Evolutionary conservation across 1,284 basidiomycete genomes (phyloP), one percentile per base, ranked within the genome.

Genomic region (Sporisorium scitamineum): DNA sequence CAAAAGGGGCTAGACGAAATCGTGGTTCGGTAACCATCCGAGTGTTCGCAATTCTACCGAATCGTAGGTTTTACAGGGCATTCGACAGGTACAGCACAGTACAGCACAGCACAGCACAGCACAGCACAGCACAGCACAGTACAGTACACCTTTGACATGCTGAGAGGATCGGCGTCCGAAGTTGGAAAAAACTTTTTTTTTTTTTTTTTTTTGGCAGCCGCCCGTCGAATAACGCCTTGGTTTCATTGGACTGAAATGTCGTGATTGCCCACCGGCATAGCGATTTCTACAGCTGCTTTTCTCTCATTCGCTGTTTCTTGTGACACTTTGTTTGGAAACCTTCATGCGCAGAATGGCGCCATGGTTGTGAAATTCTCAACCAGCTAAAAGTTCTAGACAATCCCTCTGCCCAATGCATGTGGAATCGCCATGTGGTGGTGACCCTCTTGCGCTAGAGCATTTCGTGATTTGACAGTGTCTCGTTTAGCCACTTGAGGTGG

Each of bases 221-320:
- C 11, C 42, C 32, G 31, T 57, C 55, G 16, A 57, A 37, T 31
- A 54, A 61, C 50, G 51, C 59, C 47, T n/a, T 9, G 13, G 18
- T n/a, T 34, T 31, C 41, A 70, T 70, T 70, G 69, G 69, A 51
- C 31, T 47, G 45, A 61, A 59, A 71, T 71, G 69, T 71, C 69
- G 69, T 71, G 69, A 58, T 71, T 20, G 13, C 47, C n/a, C 54
- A 42, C 31, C 11, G 37, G 26, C 22, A 13, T n/a, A 27, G 26
- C 22, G 37, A 26, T 42, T 11, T 20, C n/a, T n/a, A 10, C 18
- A 9, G 37, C 18, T n/a, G 16, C 1, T 18, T 20, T 22, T 20
- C 31, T 41, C 11, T 31, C 48, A 37, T 53, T 29, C 29, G 39
- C 24, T 27, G 22, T 10, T 24, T n/a, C n/a, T n/a, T 24, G 2